These are phyloP conservation scores for Dimargaris xerosporica DNA, from an alignment of 192 early-diverging fungal genomes.

Conservation along the genomic window DNA sequence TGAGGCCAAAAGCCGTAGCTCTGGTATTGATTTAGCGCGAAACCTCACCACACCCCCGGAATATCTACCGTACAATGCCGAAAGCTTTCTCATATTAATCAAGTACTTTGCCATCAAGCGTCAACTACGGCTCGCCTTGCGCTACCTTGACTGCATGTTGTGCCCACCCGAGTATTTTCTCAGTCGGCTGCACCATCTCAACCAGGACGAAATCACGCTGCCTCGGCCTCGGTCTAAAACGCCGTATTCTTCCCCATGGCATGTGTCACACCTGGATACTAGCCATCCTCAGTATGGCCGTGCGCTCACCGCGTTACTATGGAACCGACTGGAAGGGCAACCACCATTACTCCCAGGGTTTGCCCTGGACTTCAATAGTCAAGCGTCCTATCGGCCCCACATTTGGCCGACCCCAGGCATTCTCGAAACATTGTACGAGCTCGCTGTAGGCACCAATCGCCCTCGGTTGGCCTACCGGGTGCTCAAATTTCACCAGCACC, in stretches of 20 bases:
- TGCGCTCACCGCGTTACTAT: not conserved
- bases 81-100: slow-evolving; percentile 6
- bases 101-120: too few relatives aligned
- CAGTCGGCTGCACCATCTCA: not conserved
- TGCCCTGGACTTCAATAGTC: not conserved
- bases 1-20: too few relatives aligned
- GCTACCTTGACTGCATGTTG: not conserved
- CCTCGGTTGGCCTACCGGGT: not conserved
- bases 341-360: not conserved
- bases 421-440: not conserved
- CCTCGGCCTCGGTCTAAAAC: too few relatives aligned
- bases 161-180: not conserved
- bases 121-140: not conserved
- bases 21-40: too few relatives aligned
- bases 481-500: not conserved
- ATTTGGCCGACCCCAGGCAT: not conserved
- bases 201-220: too few relatives aligned
- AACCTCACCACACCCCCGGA: too few relatives aligned
- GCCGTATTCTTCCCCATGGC: too few relatives aligned
- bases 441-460: not conserved
- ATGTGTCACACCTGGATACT: too few relatives aligned
- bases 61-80: not conserved
- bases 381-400: not conserved
- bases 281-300: too few relatives aligned
- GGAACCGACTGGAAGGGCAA: not conserved